Evolutionary conservation across 2,329 filamentous ascomycete species (phyloP).

Genomic region (Magnaporthales sp.): DNA sequence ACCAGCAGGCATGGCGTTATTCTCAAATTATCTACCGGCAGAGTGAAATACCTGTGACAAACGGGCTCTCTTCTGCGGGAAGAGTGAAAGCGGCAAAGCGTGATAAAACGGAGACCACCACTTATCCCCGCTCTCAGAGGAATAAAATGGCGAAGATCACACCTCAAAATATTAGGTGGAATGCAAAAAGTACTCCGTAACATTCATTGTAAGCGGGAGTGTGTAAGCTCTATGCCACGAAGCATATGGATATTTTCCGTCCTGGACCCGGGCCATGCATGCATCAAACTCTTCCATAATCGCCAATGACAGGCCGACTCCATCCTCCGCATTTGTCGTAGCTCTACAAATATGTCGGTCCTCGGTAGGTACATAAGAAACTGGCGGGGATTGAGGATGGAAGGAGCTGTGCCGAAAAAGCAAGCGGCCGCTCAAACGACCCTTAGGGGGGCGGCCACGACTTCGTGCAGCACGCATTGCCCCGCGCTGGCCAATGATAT

Average conservation of each 20-base stretch:
- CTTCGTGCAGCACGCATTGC: conserved; percentile 30
- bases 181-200: not conserved
- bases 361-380: not conserved
- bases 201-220: not conserved
- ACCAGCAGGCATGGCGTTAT: too few species aligned
- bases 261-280: not conserved
- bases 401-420: not conserved
- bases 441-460: conserved; percentile 41
- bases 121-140: too few species aligned
- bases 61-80: too few species aligned
- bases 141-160: too few species aligned
- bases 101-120: too few species aligned
- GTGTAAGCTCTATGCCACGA: not conserved
- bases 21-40: too few species aligned
- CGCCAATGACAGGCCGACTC: not conserved
- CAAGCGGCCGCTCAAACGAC: conserved; percentile 8
- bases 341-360: not conserved
- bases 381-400: not conserved
- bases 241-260: not conserved
- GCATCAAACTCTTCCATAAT: not conserved
- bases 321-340: not conserved
- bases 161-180: not conserved
- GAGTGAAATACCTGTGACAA: too few species aligned
- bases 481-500: conserved; percentile 10
- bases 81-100: too few species aligned